These are phyloP conservation scores for Alternaria gansuensis DNA, from an alignment of 2,329 filamentous ascomycete species.

Conservation along the genomic window DNA sequence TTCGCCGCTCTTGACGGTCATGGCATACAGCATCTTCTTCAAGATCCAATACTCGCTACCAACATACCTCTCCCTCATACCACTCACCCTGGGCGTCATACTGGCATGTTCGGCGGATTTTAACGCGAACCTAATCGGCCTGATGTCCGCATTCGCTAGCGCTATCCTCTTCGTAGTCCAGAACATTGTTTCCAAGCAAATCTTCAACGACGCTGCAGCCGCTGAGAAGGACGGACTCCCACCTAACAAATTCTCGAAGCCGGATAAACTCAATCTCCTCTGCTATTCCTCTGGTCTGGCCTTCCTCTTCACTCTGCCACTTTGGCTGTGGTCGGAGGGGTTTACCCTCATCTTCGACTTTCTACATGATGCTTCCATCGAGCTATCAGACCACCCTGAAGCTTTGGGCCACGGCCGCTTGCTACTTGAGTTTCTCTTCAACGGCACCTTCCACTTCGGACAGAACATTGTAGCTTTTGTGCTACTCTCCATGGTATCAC, in stretches of 20 bases:
- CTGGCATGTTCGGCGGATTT: conserved; percentile 94
- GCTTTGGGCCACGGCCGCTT: conserved; percentile 70
- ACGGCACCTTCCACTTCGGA: conserved; percentile 94
- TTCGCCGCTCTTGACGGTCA: conserved; percentile 91
- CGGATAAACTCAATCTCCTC: conserved; percentile 95
- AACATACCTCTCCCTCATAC: conserved; percentile 79
- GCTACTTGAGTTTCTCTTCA: conserved; percentile 90
- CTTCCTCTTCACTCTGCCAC: conserved; percentile 84
- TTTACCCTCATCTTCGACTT: conserved; percentile 79
- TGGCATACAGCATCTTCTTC: conserved; percentile 90
- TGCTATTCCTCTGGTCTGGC: conserved; percentile 97
- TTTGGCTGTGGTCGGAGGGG: conserved; percentile 94
- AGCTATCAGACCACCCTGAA: conserved; percentile 78
- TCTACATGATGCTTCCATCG: conserved; percentile 79
- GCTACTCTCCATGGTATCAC: conserved; percentile 89
- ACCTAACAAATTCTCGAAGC: conserved; percentile 71
- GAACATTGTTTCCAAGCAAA: conserved; percentile 97
- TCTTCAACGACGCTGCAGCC: conserved; percentile 92
- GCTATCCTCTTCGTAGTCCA: conserved; percentile 96
- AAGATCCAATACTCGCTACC: conserved; percentile 85
- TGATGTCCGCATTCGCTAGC: conserved; percentile 86
- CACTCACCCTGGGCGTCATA: conserved; percentile 92
- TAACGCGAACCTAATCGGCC: conserved; percentile 86
- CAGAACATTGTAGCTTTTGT: conserved; percentile 97
- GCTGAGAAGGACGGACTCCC: conserved; percentile 77